Evolutionary conservation across 148 eudicot genomes (phyloP).

Genomic region (Hydrangea macrophylla): DNA sequence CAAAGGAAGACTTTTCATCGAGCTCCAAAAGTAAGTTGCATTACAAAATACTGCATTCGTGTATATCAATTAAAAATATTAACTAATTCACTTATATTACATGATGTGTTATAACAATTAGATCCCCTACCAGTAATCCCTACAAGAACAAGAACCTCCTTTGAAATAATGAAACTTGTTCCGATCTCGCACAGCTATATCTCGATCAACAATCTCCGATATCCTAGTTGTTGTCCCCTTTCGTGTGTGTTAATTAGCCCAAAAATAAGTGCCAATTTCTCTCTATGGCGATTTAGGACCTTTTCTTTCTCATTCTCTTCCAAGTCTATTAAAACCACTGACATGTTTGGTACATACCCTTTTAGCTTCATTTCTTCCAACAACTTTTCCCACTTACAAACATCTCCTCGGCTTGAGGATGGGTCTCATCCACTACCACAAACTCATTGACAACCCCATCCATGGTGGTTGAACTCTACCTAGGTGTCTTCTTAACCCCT

Average conservation of each 20-base stretch:
- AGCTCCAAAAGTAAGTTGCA: no score
- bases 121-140: slow-evolving; percentile 28
- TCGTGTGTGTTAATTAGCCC: slow-evolving; percentile 19
- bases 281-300: slow-evolving; percentile 29
- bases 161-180: slow-evolving; percentile 27
- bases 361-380: slow-evolving; percentile 23
- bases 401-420: slow-evolving; percentile 22
- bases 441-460: slow-evolving; percentile 28
- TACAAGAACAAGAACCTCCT: slow-evolving; percentile 31
- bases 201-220: slow-evolving; percentile 21
- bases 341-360: no score
- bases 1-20: no score
- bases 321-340: slow-evolving; percentile 25
- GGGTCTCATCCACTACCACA: slow-evolving; percentile 27
- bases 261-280: slow-evolving; percentile 28
- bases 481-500: no score
- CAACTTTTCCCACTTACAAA: slow-evolving; percentile 13
- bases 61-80: no score
- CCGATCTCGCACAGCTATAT: slow-evolving; percentile 28
- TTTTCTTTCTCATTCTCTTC: slow-evolving; percentile 33
- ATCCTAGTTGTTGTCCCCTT: slow-evolving; percentile 21
- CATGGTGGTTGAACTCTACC: no score
- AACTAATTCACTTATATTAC: no score
- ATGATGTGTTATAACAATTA: no score
- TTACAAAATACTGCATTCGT: no score